Percentiles rank a stretch among this genome's conserved stretches.
Conservation (phyloP, 495 filamentous ascomycete genomes). For the Penicillium crystallinum region DNA sequence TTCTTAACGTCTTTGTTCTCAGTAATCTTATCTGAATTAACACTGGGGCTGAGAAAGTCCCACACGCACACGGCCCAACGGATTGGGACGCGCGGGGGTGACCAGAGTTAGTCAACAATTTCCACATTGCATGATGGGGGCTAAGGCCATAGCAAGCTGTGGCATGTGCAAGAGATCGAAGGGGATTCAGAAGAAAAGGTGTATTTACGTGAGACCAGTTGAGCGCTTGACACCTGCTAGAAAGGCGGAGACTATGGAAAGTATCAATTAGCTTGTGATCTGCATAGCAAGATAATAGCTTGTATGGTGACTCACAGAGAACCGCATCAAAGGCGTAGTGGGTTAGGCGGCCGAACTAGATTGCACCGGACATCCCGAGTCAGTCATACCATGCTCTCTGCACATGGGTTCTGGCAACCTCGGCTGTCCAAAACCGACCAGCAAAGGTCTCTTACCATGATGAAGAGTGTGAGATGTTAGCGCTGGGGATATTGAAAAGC, state of each 20-base stretch:
- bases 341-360: slow-evolving; percentile 82
- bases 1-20: slow-evolving; percentile 81
- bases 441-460: slow-evolving; percentile 18
- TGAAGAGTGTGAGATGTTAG: slow-evolving; percentile 2
- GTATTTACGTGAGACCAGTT: slow-evolving; percentile 91
- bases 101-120: slow-evolving; percentile 26
- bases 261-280: slow-evolving; percentile 19
- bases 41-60: slow-evolving; percentile 62
- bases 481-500: neutral
- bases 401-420: neutral
- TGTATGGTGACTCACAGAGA: slow-evolving; percentile 55
- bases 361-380: neutral
- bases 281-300: neutral
- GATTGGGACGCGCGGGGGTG: slow-evolving; percentile 30
- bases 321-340: slow-evolving; percentile 98
- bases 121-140: neutral
- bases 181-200: slow-evolving; percentile 8
- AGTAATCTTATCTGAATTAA: slow-evolving; percentile 78
- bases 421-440: neutral
- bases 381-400: slow-evolving; percentile 8
- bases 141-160: neutral
- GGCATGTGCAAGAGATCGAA: neutral
- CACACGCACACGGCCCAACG: slow-evolving; percentile 27
- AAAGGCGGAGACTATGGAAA: slow-evolving; percentile 74
- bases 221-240: slow-evolving; percentile 94